These are phyloP conservation scores for Euphorbia schlechtendalii DNA, from an alignment of 441 rosid genomes.

Conservation along the genomic window DNA sequence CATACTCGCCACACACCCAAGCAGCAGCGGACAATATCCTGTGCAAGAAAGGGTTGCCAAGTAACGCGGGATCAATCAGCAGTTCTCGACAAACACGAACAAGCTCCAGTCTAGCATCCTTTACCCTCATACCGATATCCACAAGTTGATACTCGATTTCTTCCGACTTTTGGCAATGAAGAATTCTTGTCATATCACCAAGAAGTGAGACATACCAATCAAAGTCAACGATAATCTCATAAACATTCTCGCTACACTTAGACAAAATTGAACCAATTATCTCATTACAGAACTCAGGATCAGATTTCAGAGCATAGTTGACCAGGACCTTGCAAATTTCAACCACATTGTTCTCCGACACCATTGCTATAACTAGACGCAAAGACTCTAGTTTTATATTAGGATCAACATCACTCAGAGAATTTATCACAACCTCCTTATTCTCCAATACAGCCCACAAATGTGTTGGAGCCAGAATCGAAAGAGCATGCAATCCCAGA, in stretches of 20 bases:
- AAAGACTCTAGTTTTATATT: slow-evolving; percentile 72
- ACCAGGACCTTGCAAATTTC: slow-evolving; percentile 71
- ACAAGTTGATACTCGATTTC: slow-evolving; percentile 83
- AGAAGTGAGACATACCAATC: slow-evolving; percentile 89
- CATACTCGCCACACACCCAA: slow-evolving; percentile 79
- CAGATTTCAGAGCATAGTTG: slow-evolving; percentile 77
- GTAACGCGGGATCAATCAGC: slow-evolving; percentile 88
- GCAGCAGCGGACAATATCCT: slow-evolving; percentile 76
- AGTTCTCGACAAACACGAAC: slow-evolving; percentile 62
- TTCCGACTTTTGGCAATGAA: slow-evolving; percentile 72
- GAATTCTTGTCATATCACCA: slow-evolving; percentile 78
- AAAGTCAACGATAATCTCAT: slow-evolving; percentile 71
- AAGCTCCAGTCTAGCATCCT: slow-evolving; percentile 78
- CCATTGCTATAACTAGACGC: slow-evolving; percentile 76
- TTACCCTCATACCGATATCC: slow-evolving; percentile 74
- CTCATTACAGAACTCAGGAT: slow-evolving; percentile 78
- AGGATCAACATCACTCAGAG: slow-evolving; percentile 72
- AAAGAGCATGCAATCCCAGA: slow-evolving; percentile 76
- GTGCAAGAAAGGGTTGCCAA: slow-evolving; percentile 68
- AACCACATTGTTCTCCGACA: slow-evolving; percentile 58
- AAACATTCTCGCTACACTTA: slow-evolving; percentile 55
- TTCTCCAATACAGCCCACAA: slow-evolving; percentile 80
- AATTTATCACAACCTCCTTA: slow-evolving; percentile 77
- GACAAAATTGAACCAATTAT: slow-evolving; percentile 69
- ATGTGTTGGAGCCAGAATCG: slow-evolving; percentile 55